phyloP scores from a whole-genome alignment of 352 stramenopile species.

The Globisporangium abappressorium region DNA sequence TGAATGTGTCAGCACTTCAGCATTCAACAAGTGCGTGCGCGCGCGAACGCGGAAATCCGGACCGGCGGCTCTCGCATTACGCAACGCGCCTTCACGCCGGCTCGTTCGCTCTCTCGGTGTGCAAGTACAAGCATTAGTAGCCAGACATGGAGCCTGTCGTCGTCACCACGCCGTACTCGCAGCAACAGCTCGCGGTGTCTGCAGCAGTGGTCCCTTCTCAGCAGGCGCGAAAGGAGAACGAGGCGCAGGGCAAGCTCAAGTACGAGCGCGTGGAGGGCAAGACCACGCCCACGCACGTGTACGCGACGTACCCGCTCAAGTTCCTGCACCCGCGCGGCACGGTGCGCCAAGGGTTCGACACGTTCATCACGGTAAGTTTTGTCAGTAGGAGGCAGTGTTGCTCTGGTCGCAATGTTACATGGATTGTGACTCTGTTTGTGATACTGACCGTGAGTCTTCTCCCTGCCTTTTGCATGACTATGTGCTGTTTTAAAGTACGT shows the following conservation, averaged over 20 bases:
- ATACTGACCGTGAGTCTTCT: not conserved
- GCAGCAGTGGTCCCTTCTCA: conserved; percentile 2
- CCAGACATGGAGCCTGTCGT: conserved; percentile 1
- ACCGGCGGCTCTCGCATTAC: not conserved
- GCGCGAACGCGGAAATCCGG: not conserved
- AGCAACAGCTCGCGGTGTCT: not conserved
- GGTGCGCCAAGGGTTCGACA: conserved; percentile 62
- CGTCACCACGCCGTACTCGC: not conserved
- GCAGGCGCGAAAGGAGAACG: conserved; percentile 3
- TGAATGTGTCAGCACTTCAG: not conserved
- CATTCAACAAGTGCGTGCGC: not conserved
- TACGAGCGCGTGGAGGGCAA: conserved; percentile 66
- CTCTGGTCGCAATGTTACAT: not conserved
- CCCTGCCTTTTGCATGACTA: not conserved
- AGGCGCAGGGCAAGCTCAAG: conserved; percentile 47
- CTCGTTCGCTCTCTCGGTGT: not conserved
- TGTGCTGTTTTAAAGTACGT: conserved; percentile 44
- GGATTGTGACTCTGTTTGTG: not conserved
- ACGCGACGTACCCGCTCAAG: conserved; percentile 84
- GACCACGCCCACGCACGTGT: conserved; percentile 70
- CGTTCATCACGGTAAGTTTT: conserved; percentile 63
- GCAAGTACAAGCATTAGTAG: not conserved
- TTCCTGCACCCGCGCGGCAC: conserved; percentile 75
- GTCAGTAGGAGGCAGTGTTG: not conserved
- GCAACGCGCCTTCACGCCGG: not conserved